Evolutionary conservation across 495 filamentous ascomycete species (phyloP).

Genomic region (Amniculicola lignicola): DNA sequence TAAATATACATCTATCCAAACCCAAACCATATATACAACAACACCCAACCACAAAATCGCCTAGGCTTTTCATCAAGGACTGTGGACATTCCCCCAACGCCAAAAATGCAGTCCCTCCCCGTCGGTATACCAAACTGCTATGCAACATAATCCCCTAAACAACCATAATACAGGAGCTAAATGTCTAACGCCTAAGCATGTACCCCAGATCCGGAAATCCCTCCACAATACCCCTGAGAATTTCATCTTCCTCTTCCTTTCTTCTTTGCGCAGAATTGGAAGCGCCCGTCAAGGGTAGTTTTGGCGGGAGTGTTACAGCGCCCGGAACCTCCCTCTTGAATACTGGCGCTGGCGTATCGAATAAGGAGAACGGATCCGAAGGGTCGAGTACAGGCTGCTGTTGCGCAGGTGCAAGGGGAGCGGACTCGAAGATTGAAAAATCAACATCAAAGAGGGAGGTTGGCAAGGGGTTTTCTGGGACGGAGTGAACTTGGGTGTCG

Average conservation of each 20-base stretch:
- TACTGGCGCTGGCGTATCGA: conserved; percentile 6
- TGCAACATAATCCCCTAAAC: too few relatives aligned
- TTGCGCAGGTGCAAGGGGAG: conserved; percentile 1
- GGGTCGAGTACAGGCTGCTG: neutral
- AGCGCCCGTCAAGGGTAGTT: conserved; percentile 13
- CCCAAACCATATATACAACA: too few relatives aligned
- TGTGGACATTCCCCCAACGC: too few relatives aligned
- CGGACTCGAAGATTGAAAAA: conserved; percentile 32
- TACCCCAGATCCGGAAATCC: conserved; percentile 43
- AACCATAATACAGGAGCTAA: too few relatives aligned
- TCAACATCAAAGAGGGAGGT: conserved; percentile 10
- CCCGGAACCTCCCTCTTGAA: neutral
- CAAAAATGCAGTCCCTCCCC: too few relatives aligned
- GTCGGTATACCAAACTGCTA: too few relatives aligned
- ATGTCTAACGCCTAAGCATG: conserved; percentile 36
- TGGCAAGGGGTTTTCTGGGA: conserved; percentile 1
- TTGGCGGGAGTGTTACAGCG: conserved; percentile 1
- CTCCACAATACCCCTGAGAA: conserved; percentile 35
- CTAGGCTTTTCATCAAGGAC: too few relatives aligned
- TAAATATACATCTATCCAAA: too few relatives aligned
- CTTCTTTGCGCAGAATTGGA: conserved; percentile 7
- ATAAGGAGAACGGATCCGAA: conserved; percentile 20
- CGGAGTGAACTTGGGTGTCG: neutral
- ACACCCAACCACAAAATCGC: too few relatives aligned
- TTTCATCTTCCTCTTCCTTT: conserved; percentile 30